These are phyloP conservation scores for Tetraselmis chui DNA, from an alignment of 139 green algal genomes.

Conservation along the genomic window DNA sequence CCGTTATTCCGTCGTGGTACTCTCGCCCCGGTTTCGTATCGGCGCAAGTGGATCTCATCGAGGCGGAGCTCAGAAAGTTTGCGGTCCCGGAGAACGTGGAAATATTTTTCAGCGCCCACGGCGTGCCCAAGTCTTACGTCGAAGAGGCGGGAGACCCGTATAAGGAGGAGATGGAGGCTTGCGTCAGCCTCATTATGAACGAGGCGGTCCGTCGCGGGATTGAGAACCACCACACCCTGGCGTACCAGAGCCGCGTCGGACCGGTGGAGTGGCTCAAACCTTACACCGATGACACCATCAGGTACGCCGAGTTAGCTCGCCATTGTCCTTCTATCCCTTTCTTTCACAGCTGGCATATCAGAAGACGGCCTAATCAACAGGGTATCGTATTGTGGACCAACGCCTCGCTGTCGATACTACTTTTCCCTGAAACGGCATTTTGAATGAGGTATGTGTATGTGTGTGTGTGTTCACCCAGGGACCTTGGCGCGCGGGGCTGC, in stretches of 20 bases:
- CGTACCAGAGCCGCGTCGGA: slow-evolving; percentile 94
- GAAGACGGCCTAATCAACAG: too few species aligned
- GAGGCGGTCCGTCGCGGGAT: slow-evolving; percentile 63
- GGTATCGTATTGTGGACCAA: too few species aligned
- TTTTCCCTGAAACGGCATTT: too few species aligned
- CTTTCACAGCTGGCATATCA: too few species aligned
- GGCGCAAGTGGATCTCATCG: slow-evolving; percentile 92
- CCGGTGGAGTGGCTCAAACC: slow-evolving; percentile 95
- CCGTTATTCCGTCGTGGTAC: slow-evolving; percentile 85
- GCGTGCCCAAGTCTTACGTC: slow-evolving; percentile 94
- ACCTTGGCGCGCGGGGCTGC: slow-evolving; percentile 65
- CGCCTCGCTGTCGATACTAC: too few species aligned
- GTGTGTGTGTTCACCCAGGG: slow-evolving; percentile 19
- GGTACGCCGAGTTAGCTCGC: too few species aligned
- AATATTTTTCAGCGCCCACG: slow-evolving; percentile 96
- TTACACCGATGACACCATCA: slow-evolving; percentile 96
- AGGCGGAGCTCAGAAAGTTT: slow-evolving; percentile 62
- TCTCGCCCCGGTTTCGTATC: slow-evolving; percentile 84
- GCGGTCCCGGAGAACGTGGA: slow-evolving; percentile 27
- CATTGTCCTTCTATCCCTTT: too few species aligned
- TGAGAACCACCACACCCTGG: slow-evolving; percentile 87
- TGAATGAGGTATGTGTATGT: not conserved
- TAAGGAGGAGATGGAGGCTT: slow-evolving; percentile 98
- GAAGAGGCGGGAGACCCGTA: slow-evolving; percentile 94
- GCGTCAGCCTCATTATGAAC: slow-evolving; percentile 88